A percentile compares a stretch with the other conserved stretches of the same genome.
These are phyloP conservation scores for Mycena olivaceomarginata DNA, from an alignment of 768 basidiomycete genomes.

Conservation along the genomic window DNA sequence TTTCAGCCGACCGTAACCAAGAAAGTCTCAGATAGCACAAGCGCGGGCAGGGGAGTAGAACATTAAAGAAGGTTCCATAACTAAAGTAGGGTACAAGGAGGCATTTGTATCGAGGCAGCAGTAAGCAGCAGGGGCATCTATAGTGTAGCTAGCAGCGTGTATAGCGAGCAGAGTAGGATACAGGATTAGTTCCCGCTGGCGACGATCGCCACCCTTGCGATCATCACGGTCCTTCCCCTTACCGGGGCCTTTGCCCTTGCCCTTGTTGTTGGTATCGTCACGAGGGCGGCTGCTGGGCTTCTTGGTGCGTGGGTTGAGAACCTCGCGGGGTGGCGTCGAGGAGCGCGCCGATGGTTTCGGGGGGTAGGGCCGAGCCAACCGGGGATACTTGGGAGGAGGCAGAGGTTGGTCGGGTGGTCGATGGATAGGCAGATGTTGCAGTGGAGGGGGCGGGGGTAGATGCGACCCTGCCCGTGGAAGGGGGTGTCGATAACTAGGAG, in stretches of 20 bases:
- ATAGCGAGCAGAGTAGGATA: too few species aligned
- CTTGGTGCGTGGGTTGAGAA: neutral
- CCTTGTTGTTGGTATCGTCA: neutral
- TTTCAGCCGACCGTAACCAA: too few species aligned
- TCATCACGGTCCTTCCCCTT: neutral
- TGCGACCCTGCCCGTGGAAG: neutral
- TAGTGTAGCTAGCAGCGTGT: too few species aligned
- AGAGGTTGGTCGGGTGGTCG: slow-evolving; percentile 30
- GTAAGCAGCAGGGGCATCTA: too few species aligned
- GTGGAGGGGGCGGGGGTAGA: neutral
- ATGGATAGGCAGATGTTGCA: slow-evolving; percentile 17
- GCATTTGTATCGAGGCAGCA: too few species aligned
- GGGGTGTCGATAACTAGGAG: slow-evolving; percentile 5
- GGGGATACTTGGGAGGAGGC: slow-evolving; percentile 6
- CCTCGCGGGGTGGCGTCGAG: neutral
- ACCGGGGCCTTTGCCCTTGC: too few species aligned
- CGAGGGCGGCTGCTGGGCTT: neutral
- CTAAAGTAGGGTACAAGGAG: too few species aligned
- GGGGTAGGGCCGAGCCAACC: slow-evolving; percentile 25
- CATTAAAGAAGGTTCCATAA: too few species aligned
- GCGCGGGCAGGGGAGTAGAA: too few species aligned
- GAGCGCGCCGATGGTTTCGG: slow-evolving; percentile 9
- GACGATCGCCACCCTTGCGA: too few species aligned
- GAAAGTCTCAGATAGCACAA: too few species aligned
- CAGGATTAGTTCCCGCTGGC: too few species aligned